Evolutionary conservation across 2,329 filamentous ascomycete species (phyloP).

Genomic region (Erysiphe pulchra): DNA sequence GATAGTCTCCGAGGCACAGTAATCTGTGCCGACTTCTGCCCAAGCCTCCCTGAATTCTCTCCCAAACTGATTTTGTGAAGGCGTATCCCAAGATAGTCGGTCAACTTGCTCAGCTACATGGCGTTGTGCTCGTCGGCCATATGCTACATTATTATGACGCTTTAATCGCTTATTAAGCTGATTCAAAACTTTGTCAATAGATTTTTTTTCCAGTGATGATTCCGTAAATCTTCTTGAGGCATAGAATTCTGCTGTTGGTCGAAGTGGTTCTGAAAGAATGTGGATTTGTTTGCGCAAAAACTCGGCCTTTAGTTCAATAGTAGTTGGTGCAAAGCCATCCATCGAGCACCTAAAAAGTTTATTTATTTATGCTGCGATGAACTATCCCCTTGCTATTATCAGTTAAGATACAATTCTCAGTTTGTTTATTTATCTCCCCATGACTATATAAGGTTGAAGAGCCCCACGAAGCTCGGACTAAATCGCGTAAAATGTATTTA

Average conservation of each 20-base stretch:
- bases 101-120: slow-evolving; percentile 53
- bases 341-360: no score
- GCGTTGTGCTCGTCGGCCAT: slow-evolving; percentile 40
- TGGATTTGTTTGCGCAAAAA: slow-evolving; percentile 39
- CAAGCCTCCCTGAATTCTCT: slow-evolving; percentile 17
- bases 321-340: slow-evolving; percentile 22
- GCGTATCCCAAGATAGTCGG: slow-evolving; percentile 28
- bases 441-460: no score
- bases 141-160: slow-evolving; percentile 39
- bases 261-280: slow-evolving; percentile 32
- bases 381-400: no score
- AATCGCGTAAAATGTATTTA: no score
- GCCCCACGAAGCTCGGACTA: no score
- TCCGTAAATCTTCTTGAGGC: slow-evolving; percentile 4
- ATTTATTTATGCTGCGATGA: no score
- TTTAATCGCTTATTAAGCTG: slow-evolving; percentile 34
- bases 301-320: slow-evolving; percentile 34
- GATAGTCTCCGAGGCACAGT: slow-evolving; percentile 8
- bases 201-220: slow-evolving; percentile 21
- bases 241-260: slow-evolving; percentile 25
- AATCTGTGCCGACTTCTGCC: slow-evolving; percentile 14
- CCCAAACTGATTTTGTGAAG: slow-evolving; percentile 13
- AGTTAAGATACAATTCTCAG: no score
- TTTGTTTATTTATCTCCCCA: no score
- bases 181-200: slow-evolving; percentile 29